A percentile compares a stretch with the other conserved stretches of the same genome.
These are phyloP conservation scores for Vickermania ingenoplastis DNA, from an alignment of 208 protist species.

Conservation along the genomic window DNA sequence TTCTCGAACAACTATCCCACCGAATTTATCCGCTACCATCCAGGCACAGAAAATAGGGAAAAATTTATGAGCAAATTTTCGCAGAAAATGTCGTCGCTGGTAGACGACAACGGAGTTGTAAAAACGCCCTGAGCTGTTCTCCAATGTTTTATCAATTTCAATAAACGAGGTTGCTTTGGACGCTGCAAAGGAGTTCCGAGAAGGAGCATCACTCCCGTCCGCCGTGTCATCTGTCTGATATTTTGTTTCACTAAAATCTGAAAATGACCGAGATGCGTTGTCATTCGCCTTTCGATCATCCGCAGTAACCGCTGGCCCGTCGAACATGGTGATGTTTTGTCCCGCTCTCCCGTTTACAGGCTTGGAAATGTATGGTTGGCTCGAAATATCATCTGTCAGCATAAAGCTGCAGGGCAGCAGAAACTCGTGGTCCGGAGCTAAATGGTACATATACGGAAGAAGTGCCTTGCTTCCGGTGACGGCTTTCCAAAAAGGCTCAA, in stretches of 20 bases:
- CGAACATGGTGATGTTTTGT: constrained; percentile 71
- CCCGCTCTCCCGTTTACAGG: constrained; percentile 68
- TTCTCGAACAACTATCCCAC: constrained; percentile 62
- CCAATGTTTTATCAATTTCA: constrained; percentile 36
- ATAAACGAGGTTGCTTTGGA: constrained; percentile 10
- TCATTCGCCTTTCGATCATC: constrained; percentile 23
- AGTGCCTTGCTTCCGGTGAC: constrained; percentile 72
- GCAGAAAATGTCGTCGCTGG: constrained; percentile 54
- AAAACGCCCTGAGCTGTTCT: constrained; percentile 44
- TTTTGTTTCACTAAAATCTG: background rate
- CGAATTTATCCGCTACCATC: constrained; percentile 60
- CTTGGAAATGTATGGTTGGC: constrained; percentile 50
- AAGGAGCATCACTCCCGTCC: background rate
- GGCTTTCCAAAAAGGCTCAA: constrained; percentile 78
- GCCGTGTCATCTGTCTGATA: constrained; percentile 6
- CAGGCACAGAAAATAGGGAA: constrained; percentile 77
- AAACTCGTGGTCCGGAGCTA: constrained; percentile 47
- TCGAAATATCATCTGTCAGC: constrained; percentile 44
- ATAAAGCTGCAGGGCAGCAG: constrained; percentile 57
- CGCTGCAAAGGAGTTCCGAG: constrained; percentile 2
- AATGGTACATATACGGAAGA: constrained; percentile 58
- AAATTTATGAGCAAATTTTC: constrained; percentile 62
- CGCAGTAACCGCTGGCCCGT: constrained; percentile 29
- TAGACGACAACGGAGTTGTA: constrained; percentile 61
- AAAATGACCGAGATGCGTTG: background rate